Conservation (phyloP, 306 rosid species). For the Citrullus colocynthis region DNA sequence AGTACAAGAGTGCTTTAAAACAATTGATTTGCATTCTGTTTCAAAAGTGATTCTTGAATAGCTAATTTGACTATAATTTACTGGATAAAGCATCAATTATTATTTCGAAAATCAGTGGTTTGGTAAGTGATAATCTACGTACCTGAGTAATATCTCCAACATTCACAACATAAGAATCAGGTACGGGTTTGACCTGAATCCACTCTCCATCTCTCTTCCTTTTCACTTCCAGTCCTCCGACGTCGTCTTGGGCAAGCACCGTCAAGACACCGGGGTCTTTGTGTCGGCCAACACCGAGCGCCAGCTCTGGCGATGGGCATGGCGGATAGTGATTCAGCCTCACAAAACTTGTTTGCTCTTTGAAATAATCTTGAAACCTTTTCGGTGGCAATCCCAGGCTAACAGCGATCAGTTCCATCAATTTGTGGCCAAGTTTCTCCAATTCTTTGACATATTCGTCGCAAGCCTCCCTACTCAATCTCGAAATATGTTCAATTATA, state of each 20-base stretch:
- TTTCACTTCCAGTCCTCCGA: slow-evolving; percentile 54
- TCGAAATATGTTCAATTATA: too few species aligned
- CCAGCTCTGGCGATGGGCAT: slow-evolving; percentile 44
- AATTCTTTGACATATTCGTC: slow-evolving; percentile 35
- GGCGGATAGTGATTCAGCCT: slow-evolving; percentile 49
- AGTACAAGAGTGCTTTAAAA: too few species aligned
- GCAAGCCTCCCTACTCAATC: slow-evolving; percentile 19
- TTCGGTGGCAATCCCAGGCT: slow-evolving; percentile 44
- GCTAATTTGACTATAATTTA: too few species aligned
- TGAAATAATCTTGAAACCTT: slow-evolving; percentile 30
- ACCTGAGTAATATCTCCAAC: slow-evolving; percentile 54
- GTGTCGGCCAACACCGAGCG: slow-evolving; percentile 55
- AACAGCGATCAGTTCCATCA: slow-evolving; percentile 40
- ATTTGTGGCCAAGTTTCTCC: slow-evolving; percentile 27
- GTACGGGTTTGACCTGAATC: slow-evolving; percentile 45
- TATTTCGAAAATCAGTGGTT: too few species aligned
- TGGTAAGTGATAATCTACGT: neutral
- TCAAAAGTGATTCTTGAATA: too few species aligned
- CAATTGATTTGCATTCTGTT: too few species aligned
- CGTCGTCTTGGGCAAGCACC: slow-evolving; percentile 47
- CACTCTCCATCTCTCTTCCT: slow-evolving; percentile 47
- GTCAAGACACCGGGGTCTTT: slow-evolving; percentile 44
- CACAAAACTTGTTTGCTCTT: slow-evolving; percentile 28
- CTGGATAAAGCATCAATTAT: too few species aligned
- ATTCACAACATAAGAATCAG: slow-evolving; percentile 45